Percentiles rank a stretch among this genome's conserved stretches.
Conservation (phyloP, 2,329 filamentous ascomycete genomes). For the Ophiostoma quercus region DNA sequence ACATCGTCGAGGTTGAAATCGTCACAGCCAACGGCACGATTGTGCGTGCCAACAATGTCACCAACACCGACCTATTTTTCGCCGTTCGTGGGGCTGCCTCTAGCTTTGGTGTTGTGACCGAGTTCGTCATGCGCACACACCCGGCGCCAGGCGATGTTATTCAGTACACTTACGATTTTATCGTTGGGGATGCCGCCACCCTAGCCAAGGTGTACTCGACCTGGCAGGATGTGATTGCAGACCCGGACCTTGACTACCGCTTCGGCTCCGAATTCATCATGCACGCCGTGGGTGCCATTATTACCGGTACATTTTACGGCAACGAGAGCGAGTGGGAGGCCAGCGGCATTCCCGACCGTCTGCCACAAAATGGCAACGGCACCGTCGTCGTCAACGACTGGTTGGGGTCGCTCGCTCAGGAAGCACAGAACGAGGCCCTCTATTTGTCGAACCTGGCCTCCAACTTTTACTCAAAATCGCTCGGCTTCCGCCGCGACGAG, state of each 20-base stretch:
- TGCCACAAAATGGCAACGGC: slow-evolving; percentile 39
- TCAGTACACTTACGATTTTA: slow-evolving; percentile 54
- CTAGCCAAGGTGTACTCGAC: slow-evolving; percentile 47
- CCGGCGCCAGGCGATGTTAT: slow-evolving; percentile 51
- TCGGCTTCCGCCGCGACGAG: slow-evolving; percentile 49
- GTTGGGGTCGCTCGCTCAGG: slow-evolving; percentile 53
- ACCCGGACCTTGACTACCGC: slow-evolving; percentile 52
- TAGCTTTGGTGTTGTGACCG: slow-evolving; percentile 53
- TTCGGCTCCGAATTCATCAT: slow-evolving; percentile 55
- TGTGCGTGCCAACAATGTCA: slow-evolving; percentile 41
- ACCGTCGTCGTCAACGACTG: slow-evolving; percentile 55
- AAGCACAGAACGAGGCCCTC: slow-evolving; percentile 46
- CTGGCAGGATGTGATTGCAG: slow-evolving; percentile 54
- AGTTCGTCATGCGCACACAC: slow-evolving; percentile 53
- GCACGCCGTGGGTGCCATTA: slow-evolving; percentile 48
- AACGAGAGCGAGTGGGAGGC: slow-evolving; percentile 51
- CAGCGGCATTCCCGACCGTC: slow-evolving; percentile 44
- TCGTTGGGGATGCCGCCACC: slow-evolving; percentile 43
- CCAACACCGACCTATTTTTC: slow-evolving; percentile 53
- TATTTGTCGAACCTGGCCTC: slow-evolving; percentile 44
- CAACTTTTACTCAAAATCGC: slow-evolving; percentile 54
- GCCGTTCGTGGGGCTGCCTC: slow-evolving; percentile 51
- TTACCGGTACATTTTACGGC: slow-evolving; percentile 59
- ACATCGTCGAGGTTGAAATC: slow-evolving; percentile 50
- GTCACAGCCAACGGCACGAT: slow-evolving; percentile 53